A percentile compares a stretch with the other conserved stretches of the same genome.
These are phyloP conservation scores for Auriscalpium microsporum DNA, from an alignment of 768 basidiomycete genomes.

Conservation along the genomic window DNA sequence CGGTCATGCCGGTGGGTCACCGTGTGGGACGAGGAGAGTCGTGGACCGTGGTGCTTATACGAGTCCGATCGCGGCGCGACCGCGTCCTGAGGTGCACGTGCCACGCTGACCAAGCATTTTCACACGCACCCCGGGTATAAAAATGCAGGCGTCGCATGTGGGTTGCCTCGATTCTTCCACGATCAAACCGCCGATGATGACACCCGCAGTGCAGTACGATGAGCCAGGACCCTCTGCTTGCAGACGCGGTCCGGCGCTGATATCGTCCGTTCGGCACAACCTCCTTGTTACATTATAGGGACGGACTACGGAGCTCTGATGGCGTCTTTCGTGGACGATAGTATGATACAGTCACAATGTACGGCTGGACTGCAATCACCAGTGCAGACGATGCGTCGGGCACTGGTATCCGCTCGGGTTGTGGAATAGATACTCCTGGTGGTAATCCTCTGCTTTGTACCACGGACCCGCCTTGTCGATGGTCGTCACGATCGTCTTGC, in stretches of 20 bases:
- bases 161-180: slow-evolving; percentile 33
- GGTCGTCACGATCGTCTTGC: slow-evolving; percentile 68
- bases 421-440: slow-evolving; percentile 75
- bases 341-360: background rate
- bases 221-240: slow-evolving; percentile 13
- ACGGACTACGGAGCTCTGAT: slow-evolving; percentile 17
- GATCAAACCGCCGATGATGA: slow-evolving; percentile 32
- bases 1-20: no score
- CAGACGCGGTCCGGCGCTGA: slow-evolving; percentile 11
- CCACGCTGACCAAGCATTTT: background rate
- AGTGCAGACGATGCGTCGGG: slow-evolving; percentile 78
- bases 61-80: no score
- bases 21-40: no score
- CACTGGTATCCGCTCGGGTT: slow-evolving; percentile 90
- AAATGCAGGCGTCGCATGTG: background rate
- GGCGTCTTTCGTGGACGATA: slow-evolving; percentile 8
- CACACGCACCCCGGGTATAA: background rate
- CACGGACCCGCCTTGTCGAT: slow-evolving; percentile 64
- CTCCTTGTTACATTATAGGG: slow-evolving; percentile 19
- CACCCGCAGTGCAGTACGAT: slow-evolving; percentile 16
- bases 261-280: slow-evolving; percentile 18
- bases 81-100: background rate
- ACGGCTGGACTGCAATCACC: slow-evolving; percentile 35
- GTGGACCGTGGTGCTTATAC: no score
- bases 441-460: slow-evolving; percentile 80